These are phyloP conservation scores for Colletotrichum camelliae DNA, from an alignment of 2,329 filamentous ascomycete genomes.

Conservation along the genomic window DNA sequence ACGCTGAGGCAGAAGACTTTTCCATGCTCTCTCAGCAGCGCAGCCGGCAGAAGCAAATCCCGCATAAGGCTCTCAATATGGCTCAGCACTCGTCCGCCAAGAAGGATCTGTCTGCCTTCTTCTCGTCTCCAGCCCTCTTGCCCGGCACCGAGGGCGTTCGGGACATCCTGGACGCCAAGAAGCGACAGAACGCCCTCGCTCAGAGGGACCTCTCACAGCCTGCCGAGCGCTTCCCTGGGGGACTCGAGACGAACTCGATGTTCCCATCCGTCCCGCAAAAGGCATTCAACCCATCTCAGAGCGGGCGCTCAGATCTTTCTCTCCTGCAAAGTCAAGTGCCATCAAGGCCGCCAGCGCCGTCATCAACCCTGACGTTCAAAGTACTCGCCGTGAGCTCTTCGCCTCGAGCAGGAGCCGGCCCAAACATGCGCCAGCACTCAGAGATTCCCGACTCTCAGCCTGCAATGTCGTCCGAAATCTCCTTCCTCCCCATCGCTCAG, in stretches of 20 bases:
- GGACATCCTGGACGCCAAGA: slow-evolving; percentile 11
- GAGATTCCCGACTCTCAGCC: slow-evolving; percentile 28
- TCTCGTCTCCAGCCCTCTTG: slow-evolving; percentile 58
- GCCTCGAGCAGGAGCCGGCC: not conserved
- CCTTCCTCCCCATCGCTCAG: slow-evolving; percentile 44
- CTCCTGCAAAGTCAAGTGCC: slow-evolving; percentile 30
- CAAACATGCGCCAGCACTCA: not conserved
- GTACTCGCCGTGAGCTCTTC: slow-evolving; percentile 7
- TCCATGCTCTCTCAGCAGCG: slow-evolving; percentile 45
- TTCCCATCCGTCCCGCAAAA: slow-evolving; percentile 41
- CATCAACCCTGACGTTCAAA: not conserved
- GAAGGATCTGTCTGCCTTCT: slow-evolving; percentile 57
- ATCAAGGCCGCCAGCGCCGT: not conserved
- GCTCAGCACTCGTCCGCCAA: not conserved
- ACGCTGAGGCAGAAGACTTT: slow-evolving; percentile 43
- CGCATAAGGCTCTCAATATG: not conserved
- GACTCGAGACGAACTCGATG: slow-evolving; percentile 42
- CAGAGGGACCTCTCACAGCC: slow-evolving; percentile 7
- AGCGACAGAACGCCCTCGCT: not conserved
- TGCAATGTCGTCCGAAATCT: slow-evolving; percentile 36
- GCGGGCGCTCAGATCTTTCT: slow-evolving; percentile 40
- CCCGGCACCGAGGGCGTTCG: slow-evolving; percentile 31
- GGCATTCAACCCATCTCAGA: slow-evolving; percentile 35
- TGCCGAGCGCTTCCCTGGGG: slow-evolving; percentile 20
- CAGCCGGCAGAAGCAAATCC: slow-evolving; percentile 9